These are phyloP conservation scores for Phytophthora rubi DNA, from an alignment of 352 stramenopile genomes.

Conservation along the genomic window DNA sequence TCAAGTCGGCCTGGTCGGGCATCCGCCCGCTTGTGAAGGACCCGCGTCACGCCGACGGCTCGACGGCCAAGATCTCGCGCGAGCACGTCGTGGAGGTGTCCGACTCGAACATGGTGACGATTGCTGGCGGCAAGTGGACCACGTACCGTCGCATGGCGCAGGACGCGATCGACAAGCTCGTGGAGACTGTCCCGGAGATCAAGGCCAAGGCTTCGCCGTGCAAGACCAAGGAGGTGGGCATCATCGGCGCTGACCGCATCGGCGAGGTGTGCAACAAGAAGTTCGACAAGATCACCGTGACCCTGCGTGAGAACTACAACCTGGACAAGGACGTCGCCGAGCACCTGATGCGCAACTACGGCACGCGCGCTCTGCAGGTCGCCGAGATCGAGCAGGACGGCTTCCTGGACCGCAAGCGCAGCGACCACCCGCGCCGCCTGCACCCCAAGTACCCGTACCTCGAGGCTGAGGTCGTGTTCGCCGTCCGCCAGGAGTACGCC, in stretches of 20 bases:
- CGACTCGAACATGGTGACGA: conserved; percentile 92
- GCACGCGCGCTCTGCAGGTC: conserved; percentile 95
- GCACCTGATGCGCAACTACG: conserved; percentile 97
- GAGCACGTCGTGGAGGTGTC: conserved; percentile 95
- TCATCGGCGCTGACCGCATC: conserved; percentile 91
- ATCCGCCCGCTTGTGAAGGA: conserved; percentile 95
- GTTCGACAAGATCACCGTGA: conserved; percentile 95
- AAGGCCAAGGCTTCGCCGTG: conserved; percentile 71
- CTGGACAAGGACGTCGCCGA: conserved; percentile 94
- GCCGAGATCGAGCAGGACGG: conserved; percentile 90
- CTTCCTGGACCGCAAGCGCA: conserved; percentile 85
- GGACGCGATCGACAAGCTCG: conserved; percentile 92
- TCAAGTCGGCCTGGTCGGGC: conserved; percentile 96
- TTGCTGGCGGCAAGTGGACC: conserved; percentile 97
- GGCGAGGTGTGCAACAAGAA: conserved; percentile 96
- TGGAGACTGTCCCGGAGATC: conserved; percentile 83
- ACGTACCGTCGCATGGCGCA: conserved; percentile 97
- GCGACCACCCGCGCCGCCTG: conserved; percentile 88
- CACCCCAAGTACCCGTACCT: conserved; percentile 96
- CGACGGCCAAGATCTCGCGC: conserved; percentile 92
- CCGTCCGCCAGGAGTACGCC: conserved; percentile 95
- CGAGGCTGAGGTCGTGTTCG: conserved; percentile 94
- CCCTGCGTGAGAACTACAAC: conserved; percentile 93
- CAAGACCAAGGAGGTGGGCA: conserved; percentile 82
- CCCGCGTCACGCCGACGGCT: conserved; percentile 77